Conservation (phyloP, 2,329 filamentous ascomycete species). For the Trichoderma polysporum region DNA sequence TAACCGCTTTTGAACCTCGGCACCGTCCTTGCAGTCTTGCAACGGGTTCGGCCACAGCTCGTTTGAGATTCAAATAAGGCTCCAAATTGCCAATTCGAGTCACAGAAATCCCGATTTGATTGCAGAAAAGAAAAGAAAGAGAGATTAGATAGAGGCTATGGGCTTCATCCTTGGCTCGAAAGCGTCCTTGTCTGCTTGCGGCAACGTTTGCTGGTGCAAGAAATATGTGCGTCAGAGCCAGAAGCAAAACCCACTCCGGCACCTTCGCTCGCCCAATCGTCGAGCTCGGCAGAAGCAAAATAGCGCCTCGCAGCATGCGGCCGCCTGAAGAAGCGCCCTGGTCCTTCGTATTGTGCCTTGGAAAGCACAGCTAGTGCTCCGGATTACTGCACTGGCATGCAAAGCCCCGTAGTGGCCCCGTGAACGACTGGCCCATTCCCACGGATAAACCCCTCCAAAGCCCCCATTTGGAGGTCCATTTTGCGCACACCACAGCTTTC, state of each 20-base stretch:
- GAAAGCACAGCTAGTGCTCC: background rate
- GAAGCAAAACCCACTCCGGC: background rate
- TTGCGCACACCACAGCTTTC: slow-evolving; percentile 21
- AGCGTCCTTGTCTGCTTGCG: slow-evolving; percentile 1
- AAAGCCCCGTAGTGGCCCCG: slow-evolving; percentile 10
- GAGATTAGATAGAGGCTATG: background rate
- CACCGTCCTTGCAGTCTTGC: background rate
- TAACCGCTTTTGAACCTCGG: background rate
- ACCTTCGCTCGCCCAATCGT: slow-evolving; percentile 12
- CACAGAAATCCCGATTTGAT: background rate
- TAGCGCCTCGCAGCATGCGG: background rate
- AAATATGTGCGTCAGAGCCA: slow-evolving; percentile 9
- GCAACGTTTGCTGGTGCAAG: background rate
- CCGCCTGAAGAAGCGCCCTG: slow-evolving; percentile 7
- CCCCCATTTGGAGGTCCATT: slow-evolving; percentile 12
- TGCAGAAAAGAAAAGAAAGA: background rate
- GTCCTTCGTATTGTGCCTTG: background rate
- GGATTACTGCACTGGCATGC: slow-evolving; percentile 4
- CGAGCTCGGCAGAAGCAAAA: slow-evolving; percentile 6
- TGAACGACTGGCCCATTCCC: background rate
- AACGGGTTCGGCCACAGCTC: background rate
- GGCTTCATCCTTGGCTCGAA: background rate
- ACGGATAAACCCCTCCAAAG: slow-evolving; percentile 20
- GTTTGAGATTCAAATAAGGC: background rate
- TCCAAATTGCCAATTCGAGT: background rate